Base-by-base conservation (phyloP, 2,329 filamentous ascomycete genomes). In the Kalaharituber pfeilii region DNA sequence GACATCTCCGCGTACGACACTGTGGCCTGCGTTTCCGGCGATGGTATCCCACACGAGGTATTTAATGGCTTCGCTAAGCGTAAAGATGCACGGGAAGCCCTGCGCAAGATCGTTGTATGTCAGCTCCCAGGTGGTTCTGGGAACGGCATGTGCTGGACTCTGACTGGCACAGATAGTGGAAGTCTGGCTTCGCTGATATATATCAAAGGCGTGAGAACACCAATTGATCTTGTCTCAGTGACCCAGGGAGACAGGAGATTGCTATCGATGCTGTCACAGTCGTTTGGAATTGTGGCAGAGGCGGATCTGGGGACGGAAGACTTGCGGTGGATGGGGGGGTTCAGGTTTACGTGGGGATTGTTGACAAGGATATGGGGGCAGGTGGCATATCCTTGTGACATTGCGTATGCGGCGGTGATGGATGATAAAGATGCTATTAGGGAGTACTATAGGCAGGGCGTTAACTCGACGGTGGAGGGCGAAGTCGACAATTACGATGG, bases 101-200 rank as follows among this genome's bases (percentile, higher is more conserved):
- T 98, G 57, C 71, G 74, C 22, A 84, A 81, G 63, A 70, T 96
- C 13, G 85, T 91, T 0, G 80, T 98, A 1, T 82, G 81, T 22
- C 86, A 94, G 65, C 75, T 98, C 30, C 91, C 91, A 1, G 94
- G 88, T 65, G 91, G 91, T 13, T 91, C 85, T 50, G 91, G 91
- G 5, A 98, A 98, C 67, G 91, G 86, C 22, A 84, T 96, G 80
- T 84, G 85, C 59, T 81, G 83, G 71, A 96, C 95, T 67, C 70
- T 93, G 49, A 86, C 86, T 61, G 91, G 89, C 4, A 88, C 87
- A 0, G 76, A 82, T 59, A 80, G 77, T 59, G 76, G 84, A 7
- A 84, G 80, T 56, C 67, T 85, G 47, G 86, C 88, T 0, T 86
- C 89, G 0, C 71, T 96, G 57, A 81, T 80, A 24, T 80, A 95